Evolutionary conservation across 305 asterid genomes (phyloP), one percentile per base, ranked within the genome.

Genomic region (Fraxinus dipetala): DNA sequence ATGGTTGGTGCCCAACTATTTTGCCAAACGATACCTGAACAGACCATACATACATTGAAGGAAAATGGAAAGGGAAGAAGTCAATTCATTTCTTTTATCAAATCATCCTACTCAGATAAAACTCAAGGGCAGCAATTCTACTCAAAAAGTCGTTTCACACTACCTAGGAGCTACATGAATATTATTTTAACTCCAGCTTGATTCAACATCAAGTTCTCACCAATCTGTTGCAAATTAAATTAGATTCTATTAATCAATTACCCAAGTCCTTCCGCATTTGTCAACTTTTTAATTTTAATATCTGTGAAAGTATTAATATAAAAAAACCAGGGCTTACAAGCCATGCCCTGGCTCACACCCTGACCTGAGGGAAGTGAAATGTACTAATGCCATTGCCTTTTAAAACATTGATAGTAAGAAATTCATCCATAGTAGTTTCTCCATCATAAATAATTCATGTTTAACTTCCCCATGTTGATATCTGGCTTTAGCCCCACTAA

Each of bases 61-160:
- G 75, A 69, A 30, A 13, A 30, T 20, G 75, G 40, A 30, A 30
- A 69, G 40, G 9, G 9, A 30, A 69, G 20, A 69, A 32, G 36
- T 10, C 36, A 30, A 69, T 69, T 4, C 31, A 69, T 69, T 69
- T 69, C 75, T 11, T 26, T 30, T 28, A 26, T 30, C 75, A 69
- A 40, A 26, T 11, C 74, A 69, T 30, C 75, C 38, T 18, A 69
- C 20, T 30, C 40, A 30, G 22, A 69, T 26, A 30, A 69, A 69
- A 69, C 38, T 13, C 75, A 30, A 69, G n/a, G 38, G 13, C 38
- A 30, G 20, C 26, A 56, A 76, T n/a, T 63, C 67, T 45, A 78
- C 79, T 80, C 76, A 63, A 73, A 78, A 72, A 78, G 45, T 78
- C 38, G 35, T 40, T 78, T 51, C 61, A 30, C 22, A 65, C 40